Percentiles rank a stretch among this genome's conserved stretches.
phyloP scores from a whole-genome alignment of 2,329 filamentous ascomycete genomes.

The Phaeosphaeriaceae sp. region DNA sequence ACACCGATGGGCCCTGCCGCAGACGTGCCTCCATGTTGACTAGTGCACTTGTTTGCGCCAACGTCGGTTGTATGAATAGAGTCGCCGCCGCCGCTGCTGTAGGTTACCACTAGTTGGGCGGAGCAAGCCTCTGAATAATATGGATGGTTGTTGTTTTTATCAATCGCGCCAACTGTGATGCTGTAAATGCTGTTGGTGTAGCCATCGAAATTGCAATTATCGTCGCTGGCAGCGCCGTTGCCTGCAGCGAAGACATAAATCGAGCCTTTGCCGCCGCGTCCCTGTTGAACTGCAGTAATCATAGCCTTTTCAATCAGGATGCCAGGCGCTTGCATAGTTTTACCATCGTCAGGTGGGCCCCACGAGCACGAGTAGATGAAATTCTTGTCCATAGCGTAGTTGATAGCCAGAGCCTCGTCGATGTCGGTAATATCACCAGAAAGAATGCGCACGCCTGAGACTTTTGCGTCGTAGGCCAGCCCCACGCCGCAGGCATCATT shows the following conservation, averaged over 20 bases:
- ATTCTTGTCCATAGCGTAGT: slow-evolving; percentile 89
- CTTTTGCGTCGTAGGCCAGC: slow-evolving; percentile 88
- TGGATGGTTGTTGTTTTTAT: slow-evolving; percentile 84
- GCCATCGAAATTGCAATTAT: slow-evolving; percentile 99
- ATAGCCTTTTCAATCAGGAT: slow-evolving; percentile 89
- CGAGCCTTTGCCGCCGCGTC: slow-evolving; percentile 80
- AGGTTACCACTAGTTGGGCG: slow-evolving; percentile 92
- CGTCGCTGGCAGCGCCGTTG: slow-evolving; percentile 83
- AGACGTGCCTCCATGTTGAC: slow-evolving; percentile 89
- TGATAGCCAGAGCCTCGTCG: slow-evolving; percentile 91
- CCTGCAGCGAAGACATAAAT: slow-evolving; percentile 97
- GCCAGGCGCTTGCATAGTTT: slow-evolving; percentile 91
- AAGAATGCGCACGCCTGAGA: slow-evolving; percentile 90
- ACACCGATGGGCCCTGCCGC: slow-evolving; percentile 92
- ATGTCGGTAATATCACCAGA: slow-evolving; percentile 89
- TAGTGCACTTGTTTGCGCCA: slow-evolving; percentile 78
- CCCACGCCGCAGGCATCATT: slow-evolving; percentile 96
- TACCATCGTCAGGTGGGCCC: slow-evolving; percentile 93
- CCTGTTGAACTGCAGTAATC: slow-evolving; percentile 89
- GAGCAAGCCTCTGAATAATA: slow-evolving; percentile 98
- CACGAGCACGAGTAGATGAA: slow-evolving; percentile 99
- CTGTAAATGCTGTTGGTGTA: slow-evolving; percentile 99
- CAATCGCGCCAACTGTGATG: slow-evolving; percentile 93
- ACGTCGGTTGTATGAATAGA: slow-evolving; percentile 97
- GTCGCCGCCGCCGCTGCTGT: slow-evolving; percentile 88